Evolutionary conservation across 2,329 filamentous ascomycete genomes (phyloP), one percentile per base, ranked within the genome.

Genomic region (Beauveria bassiana): DNA sequence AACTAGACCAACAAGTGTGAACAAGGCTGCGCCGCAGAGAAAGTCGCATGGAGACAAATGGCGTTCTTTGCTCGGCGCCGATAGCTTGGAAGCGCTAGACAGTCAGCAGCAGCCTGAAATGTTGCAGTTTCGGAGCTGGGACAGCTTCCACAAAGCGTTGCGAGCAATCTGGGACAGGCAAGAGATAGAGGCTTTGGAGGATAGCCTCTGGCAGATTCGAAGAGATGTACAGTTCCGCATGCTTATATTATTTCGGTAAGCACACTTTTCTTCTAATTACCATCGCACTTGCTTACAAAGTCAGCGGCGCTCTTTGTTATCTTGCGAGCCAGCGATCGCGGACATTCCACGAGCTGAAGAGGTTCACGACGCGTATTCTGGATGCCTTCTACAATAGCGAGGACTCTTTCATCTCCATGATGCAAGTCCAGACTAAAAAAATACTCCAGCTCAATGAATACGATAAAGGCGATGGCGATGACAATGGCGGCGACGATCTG

Each of bases 121-220:
- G 47, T 46, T 60, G 57, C 47, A 53, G 24, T 60, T 60, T 28
- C 40, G 26, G n/a, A 52, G n/a, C 26, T 60, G 49, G 57, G n/a
- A n/a, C n/a, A 20, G 38, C 24, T 60, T 60, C 18, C n/a, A 46
- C 34, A 46, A 14, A 12, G 49, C 40, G 26, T 20, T 60, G 18
- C 31, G 38, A 3, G 47, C 47, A 34, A 26, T 26, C 7, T 60
- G 47, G 38, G 12, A 22, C 14, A 40, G 49, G 16, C 57, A 24
- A 14, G 49, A 53, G n/a, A 60, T 60, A n/a, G 49, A 45, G 14
- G 31, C 34, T 10, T 28, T 60, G 18, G 57, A 50, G 20, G 49
- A 50, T 8, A 26, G 7, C n/a, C n/a, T 60, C 12, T 45, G 40
- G 46, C n/a, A 31, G 1, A 34, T 60, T 22, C 57, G 40, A 34